Base-by-base conservation (phyloP, 495 filamentous ascomycete species). In the Trichocladium antarcticum region DNA sequence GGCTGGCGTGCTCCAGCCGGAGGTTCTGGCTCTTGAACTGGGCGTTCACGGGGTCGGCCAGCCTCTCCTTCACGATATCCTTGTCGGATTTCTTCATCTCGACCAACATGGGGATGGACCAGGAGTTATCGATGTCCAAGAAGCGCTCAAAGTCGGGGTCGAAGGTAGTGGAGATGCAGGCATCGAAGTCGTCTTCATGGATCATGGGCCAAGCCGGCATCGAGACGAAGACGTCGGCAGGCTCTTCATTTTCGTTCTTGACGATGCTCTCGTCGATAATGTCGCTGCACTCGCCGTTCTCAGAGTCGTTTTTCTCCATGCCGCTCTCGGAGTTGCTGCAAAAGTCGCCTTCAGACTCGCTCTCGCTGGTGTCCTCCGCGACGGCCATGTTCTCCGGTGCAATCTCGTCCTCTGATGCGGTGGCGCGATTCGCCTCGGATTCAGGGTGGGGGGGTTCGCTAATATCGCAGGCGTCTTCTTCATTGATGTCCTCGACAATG, bases 131-230 rank as follows among this genome's bases (percentile, higher is more conserved):
- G n/a, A 24, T 22, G 6, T 34, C 29, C 14, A 54, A 4, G 14
- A 54, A 16, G 0, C 3, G 8, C 32, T 48, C 40, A 14, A 54
- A 32, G 3, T 28, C 3, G 9, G 1, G 5, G 19, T 35, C 22
- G 8, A 45, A 15, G 15, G 27, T 17, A 24, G 37, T 44, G 2
- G 51, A 48, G 4, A 35, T 21, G 2, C 37, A 10, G 2, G 51
- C 45, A 40, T 54, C 51, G 36, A 49, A 54, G 15, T 54, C 51
- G 19, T 54, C 51, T 15, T 54, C 51, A 15, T 21, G 16, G 24
- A 49, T 21, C 5, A 54, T 16, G 20, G 39, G 38, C 16, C n/a
- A 45, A 2, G n/a, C 17, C 10, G 24, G 20, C 17, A 31, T 17
- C 12, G 24, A 10, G 24, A 12, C 14, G 17, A 17, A 2, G 3